These are phyloP conservation scores for Xylaria sp. DNA, from an alignment of 2,329 filamentous ascomycete genomes.

Conservation along the genomic window DNA sequence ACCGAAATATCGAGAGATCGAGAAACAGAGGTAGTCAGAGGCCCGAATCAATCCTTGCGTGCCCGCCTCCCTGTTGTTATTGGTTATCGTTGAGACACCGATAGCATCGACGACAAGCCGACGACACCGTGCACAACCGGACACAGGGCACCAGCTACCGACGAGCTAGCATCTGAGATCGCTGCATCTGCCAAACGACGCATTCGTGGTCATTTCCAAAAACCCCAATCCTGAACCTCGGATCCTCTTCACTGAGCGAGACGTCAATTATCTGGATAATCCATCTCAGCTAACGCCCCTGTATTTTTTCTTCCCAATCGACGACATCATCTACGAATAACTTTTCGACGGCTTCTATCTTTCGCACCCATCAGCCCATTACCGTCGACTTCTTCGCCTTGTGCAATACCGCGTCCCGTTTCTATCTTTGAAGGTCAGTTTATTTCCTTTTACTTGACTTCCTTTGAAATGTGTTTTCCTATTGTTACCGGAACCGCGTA, in stretches of 20 bases:
- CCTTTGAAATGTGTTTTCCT: neutral
- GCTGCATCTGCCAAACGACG: conserved; percentile 37
- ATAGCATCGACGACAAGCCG: neutral
- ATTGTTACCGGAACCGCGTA: neutral
- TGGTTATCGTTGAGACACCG: conserved; percentile 8
- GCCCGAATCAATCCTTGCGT: neutral
- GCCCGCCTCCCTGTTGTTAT: conserved; percentile 7
- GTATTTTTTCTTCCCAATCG: neutral
- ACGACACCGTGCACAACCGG: neutral
- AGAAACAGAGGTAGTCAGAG: conserved; percentile 4
- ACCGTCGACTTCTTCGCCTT: neutral
- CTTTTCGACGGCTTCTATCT: neutral
- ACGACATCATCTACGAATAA: neutral
- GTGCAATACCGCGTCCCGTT: neutral
- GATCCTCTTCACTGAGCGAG: conserved; percentile 44
- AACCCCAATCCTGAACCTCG: conserved; percentile 28
- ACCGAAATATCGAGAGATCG: conserved; percentile 14
- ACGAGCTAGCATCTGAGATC: conserved; percentile 24
- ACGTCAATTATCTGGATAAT: conserved; percentile 39
- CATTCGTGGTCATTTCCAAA: conserved; percentile 38
- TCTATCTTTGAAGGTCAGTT: conserved; percentile 13
- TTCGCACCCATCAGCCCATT: neutral
- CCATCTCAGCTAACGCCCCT: conserved; percentile 26
- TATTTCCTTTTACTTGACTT: neutral
- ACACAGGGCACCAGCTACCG: conserved; percentile 7